Evolutionary conservation across 306 rosid genomes (phyloP), one percentile per base, ranked within the genome.

Genomic region (Cicer cuneatum): DNA sequence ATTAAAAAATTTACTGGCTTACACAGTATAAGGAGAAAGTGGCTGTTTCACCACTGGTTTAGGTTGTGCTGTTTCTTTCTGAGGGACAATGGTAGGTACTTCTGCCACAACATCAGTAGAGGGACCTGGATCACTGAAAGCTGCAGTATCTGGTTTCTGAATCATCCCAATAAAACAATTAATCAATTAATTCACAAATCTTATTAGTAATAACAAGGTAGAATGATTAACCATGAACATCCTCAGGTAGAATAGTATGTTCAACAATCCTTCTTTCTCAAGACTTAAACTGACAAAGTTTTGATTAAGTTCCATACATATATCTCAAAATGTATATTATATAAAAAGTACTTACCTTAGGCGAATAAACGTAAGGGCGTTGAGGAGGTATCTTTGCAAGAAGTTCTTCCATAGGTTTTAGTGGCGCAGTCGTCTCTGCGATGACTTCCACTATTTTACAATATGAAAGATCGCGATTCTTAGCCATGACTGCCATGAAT

Each of bases 391-490:
- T 90, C 83, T 77, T 90, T 76, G 71, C 73, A 66, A 94, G 94
- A 86, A 94, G 97, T 61, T 91, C 86, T 76, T 90, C 98, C 67
- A 81, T 11, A 63, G 97, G 94, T 77, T 83, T 91, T 76, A 90
- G 73, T 0, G 96, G 97, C 10, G 92, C 96, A 67, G 93, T 91
- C 59, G 96, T 94, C 86, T 88, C 96, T 10, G 98, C 98, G 77
- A 91, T 72, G 48, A 80, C 97, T 84, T 94, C 98, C 35, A 94
- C 87, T 68, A 94, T 88, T 94, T 94, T 94, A 76, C 88, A 94
- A 80, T 71, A 90, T 11, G 98, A 86, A 73, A 90, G 86, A 53
- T 73, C 85, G 6, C 70, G 88, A 75, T 86, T 94, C 87, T 88
- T 91, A 41, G 95, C 93, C 77, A 89, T 90, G 69, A 79, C 81